A percentile compares a stretch with the other conserved stretches of the same genome.
These are phyloP conservation scores for Botrytis deweyae DNA, from an alignment of 2,329 filamentous ascomycete species.

Conservation along the genomic window DNA sequence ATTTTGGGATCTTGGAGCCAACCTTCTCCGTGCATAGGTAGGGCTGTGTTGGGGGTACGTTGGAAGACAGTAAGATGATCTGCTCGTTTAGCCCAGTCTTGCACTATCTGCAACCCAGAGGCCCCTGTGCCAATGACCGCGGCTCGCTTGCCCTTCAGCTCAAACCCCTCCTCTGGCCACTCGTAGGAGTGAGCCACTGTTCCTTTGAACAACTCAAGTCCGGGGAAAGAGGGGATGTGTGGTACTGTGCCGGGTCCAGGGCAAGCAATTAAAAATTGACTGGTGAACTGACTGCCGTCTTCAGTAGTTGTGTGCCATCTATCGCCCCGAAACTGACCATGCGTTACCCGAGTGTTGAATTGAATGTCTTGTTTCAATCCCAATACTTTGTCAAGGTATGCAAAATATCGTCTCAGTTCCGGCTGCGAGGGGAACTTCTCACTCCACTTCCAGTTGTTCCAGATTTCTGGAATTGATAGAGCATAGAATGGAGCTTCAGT, in stretches of 20 bases:
- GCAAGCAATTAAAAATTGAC: not conserved
- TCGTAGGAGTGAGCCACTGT: conserved; percentile 53
- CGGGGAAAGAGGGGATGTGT: conserved; percentile 51
- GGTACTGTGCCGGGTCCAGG: conserved; percentile 40
- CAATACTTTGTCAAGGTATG: not conserved
- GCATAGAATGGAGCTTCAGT: not conserved
- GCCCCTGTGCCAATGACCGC: conserved; percentile 61
- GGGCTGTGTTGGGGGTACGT: conserved; percentile 58
- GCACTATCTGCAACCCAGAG: conserved; percentile 58
- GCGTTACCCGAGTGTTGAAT: not conserved
- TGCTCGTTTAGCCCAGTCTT: conserved; percentile 53
- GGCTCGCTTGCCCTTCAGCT: conserved; percentile 53
- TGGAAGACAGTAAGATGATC: conserved; percentile 55
- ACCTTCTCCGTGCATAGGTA: conserved; percentile 40
- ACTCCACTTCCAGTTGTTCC: not conserved
- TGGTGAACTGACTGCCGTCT: not conserved
- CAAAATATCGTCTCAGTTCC: not conserved
- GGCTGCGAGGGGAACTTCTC: not conserved
- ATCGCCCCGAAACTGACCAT: not conserved
- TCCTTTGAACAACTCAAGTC: conserved; percentile 47
- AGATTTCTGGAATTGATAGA: not conserved
- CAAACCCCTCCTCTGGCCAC: conserved; percentile 58
- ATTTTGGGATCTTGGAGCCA: not conserved
- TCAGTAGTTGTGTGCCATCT: not conserved
- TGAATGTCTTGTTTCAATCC: not conserved